These are phyloP conservation scores for Malassezia psittaci DNA, from an alignment of 1,284 basidiomycete species.

Conservation along the genomic window DNA sequence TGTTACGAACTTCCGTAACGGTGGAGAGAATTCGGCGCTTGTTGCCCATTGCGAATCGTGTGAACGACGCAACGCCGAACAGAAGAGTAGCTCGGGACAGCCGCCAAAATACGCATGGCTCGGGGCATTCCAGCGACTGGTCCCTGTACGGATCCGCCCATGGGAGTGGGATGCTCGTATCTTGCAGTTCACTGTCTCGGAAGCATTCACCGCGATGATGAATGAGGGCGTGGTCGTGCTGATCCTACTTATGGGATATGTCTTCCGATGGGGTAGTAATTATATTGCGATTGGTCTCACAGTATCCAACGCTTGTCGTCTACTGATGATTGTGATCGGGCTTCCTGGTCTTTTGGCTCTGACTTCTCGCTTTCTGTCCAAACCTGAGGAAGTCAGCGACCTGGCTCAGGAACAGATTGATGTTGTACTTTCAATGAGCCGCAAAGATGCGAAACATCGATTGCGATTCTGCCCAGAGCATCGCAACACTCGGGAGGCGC, in stretches of 20 bases:
- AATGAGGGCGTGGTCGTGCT: slow-evolving; percentile 14
- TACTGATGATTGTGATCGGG: neutral
- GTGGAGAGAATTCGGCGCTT: neutral
- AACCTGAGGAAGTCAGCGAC: neutral
- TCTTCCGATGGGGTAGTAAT: slow-evolving; percentile 11
- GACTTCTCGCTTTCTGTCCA: neutral
- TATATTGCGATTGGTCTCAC: slow-evolving; percentile 4
- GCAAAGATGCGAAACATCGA: neutral
- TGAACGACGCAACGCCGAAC: neutral
- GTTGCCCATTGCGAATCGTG: neutral
- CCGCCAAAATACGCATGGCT: slow-evolving; percentile 13
- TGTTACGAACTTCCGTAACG: neutral
- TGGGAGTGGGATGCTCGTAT: slow-evolving; percentile 13
- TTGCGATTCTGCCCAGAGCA: neutral
- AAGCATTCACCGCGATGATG: slow-evolving; percentile 6
- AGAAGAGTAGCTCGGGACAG: neutral
- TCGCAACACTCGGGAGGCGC: neutral
- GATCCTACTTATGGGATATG: slow-evolving; percentile 11
- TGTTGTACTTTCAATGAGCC: neutral
- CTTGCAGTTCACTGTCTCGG: slow-evolving; percentile 3
- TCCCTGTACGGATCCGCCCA: slow-evolving; percentile 4
- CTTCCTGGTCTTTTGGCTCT: neutral
- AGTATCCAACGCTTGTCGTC: slow-evolving; percentile 5
- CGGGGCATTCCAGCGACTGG: slow-evolving; percentile 15
- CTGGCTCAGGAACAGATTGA: slow-evolving; percentile 6